These are phyloP conservation scores for Wallacemonas sp. DNA, from an alignment of 208 protist genomes.

Conservation along the genomic window DNA sequence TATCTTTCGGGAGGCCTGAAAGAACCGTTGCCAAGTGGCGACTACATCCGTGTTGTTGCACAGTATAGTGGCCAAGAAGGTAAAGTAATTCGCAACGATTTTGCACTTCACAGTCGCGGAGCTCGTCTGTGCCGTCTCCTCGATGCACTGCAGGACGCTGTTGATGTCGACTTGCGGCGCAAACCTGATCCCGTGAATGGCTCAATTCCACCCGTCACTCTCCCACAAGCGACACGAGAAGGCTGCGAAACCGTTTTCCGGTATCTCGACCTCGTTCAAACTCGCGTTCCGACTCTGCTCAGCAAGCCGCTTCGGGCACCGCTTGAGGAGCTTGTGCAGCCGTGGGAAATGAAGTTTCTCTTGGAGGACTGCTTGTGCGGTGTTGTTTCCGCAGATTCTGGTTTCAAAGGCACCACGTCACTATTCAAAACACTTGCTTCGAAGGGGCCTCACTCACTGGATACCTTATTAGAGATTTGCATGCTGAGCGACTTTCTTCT, in stretches of 20 bases:
- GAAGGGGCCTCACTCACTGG: constrained; percentile 36
- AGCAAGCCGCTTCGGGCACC: constrained; percentile 81
- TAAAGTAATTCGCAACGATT: constrained; percentile 41
- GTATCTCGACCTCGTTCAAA: constrained; percentile 76
- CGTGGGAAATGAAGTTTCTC: constrained; percentile 83
- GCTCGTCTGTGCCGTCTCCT: constrained; percentile 79
- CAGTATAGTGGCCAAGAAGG: constrained; percentile 26
- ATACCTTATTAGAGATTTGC: constrained; percentile 72
- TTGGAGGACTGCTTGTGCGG: constrained; percentile 46
- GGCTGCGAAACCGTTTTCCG: constrained; percentile 70
- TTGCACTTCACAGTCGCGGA: constrained; percentile 74
- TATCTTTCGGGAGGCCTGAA: constrained; percentile 30
- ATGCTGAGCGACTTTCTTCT: constrained; percentile 88
- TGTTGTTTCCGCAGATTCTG: background rate
- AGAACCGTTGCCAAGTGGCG: constrained; percentile 39
- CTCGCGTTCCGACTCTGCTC: constrained; percentile 69
- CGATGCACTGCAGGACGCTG: constrained; percentile 66
- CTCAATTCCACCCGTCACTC: constrained; percentile 52
- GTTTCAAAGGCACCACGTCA: constrained; percentile 22
- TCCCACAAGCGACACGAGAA: constrained; percentile 67
- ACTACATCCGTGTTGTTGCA: constrained; percentile 76
- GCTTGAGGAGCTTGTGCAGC: constrained; percentile 78
- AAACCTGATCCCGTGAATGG: constrained; percentile 32
- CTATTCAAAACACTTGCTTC: constrained; percentile 37
- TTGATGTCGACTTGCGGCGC: constrained; percentile 44